phyloP scores from a whole-genome alignment of 2,329 filamentous ascomycete species.

The Celoporthe dispersa region DNA sequence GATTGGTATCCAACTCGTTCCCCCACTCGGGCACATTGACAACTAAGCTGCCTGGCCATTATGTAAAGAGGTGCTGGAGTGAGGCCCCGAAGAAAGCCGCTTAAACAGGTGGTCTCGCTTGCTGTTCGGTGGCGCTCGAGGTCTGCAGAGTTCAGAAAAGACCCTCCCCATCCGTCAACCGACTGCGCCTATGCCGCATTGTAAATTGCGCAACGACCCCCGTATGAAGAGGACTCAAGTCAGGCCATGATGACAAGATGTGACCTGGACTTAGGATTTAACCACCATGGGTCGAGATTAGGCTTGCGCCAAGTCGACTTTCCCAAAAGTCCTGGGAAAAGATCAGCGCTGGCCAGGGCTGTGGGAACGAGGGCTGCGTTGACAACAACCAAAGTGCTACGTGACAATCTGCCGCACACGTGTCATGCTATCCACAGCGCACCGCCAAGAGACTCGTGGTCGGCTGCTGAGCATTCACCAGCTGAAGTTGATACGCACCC shows the following conservation, averaged over 20 bases:
- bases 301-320: background rate
- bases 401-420: background rate
- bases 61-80: background rate
- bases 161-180: background rate
- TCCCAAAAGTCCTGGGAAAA: background rate
- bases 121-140: background rate
- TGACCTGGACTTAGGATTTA: background rate
- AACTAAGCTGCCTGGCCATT: background rate
- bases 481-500: background rate
- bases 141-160: background rate
- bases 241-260: background rate
- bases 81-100: background rate
- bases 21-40: conserved; percentile 1
- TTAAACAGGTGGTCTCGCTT: background rate
- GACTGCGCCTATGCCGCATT: background rate
- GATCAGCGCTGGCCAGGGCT: background rate
- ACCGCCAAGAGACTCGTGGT: background rate
- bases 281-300: background rate
- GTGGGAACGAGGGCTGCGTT: background rate
- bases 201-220: background rate
- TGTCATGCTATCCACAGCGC: background rate
- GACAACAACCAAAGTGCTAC: background rate
- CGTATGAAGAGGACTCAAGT: too few species aligned
- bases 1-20: conserved; percentile 17
- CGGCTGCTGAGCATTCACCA: background rate